These are phyloP conservation scores for Penicillium sp. DNA, from an alignment of 2,329 filamentous ascomycete species.

Conservation along the genomic window DNA sequence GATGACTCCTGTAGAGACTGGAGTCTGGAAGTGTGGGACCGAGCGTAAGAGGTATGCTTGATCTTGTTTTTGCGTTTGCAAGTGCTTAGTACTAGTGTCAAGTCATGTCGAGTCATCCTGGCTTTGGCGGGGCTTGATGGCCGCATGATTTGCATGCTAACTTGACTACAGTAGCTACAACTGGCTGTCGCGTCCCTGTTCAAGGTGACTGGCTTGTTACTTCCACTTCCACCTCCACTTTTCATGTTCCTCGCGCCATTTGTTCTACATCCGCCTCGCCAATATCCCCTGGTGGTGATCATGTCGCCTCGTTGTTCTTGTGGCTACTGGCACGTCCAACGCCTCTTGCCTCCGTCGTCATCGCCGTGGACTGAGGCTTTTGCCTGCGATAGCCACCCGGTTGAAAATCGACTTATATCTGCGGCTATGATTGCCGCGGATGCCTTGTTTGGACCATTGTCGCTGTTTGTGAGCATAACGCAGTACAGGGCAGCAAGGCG, in stretches of 20 bases:
- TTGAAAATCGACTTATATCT: neutral
- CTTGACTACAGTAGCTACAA: no score
- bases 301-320: neutral
- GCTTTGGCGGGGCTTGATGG: no score
- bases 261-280: neutral
- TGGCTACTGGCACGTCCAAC: neutral
- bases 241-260: neutral
- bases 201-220: neutral
- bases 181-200: neutral
- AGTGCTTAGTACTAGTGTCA: no score
- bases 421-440: neutral
- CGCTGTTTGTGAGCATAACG: neutral
- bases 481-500: neutral
- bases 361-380: neutral
- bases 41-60: no score
- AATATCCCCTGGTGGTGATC: neutral
- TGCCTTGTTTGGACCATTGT: no score
- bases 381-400: neutral
- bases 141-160: no score
- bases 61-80: no score
- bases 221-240: neutral
- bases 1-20: no score
- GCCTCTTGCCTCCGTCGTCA: conserved; percentile 9
- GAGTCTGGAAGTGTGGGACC: no score
- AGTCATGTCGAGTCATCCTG: no score